phyloP scores from a whole-genome alignment of 2,329 filamentous ascomycete genomes.

The Aspergillus brasiliensis region DNA sequence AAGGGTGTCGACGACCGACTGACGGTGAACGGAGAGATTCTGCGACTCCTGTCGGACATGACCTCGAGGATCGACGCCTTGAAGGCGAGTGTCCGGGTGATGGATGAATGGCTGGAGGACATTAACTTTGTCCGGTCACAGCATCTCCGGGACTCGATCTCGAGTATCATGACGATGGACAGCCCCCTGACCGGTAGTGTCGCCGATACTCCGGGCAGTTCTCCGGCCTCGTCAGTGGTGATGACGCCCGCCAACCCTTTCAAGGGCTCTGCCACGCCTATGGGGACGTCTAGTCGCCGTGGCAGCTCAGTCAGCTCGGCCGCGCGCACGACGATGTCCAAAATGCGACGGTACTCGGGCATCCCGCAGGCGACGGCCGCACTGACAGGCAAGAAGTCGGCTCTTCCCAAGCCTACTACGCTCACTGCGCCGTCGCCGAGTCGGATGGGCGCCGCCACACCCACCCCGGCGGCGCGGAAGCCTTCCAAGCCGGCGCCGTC shows the following conservation, averaged over 20 bases:
- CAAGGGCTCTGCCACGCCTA: constrained; percentile 50
- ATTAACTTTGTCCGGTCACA: constrained; percentile 64
- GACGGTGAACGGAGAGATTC: constrained; percentile 93
- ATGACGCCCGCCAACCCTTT: constrained; percentile 55
- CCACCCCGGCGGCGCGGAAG: constrained; percentile 48
- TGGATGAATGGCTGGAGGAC: constrained; percentile 75
- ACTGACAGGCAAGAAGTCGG: constrained; percentile 38
- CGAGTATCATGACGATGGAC: constrained; percentile 85
- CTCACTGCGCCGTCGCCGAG: constrained; percentile 39
- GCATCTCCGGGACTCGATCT: constrained; percentile 87
- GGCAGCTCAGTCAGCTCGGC: constrained; percentile 48
- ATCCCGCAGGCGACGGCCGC: constrained; percentile 43
- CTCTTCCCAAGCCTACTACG: constrained; percentile 37
- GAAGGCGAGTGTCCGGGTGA: constrained; percentile 73
- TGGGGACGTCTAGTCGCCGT: constrained; percentile 49
- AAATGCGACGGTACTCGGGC: constrained; percentile 50
- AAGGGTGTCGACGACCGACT: constrained; percentile 94
- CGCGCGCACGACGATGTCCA: constrained; percentile 43
- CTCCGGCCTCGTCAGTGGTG: constrained; percentile 67
- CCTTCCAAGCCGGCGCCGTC: constrained; percentile 44
- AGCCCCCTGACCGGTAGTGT: constrained; percentile 70
- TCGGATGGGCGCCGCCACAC: constrained; percentile 53
- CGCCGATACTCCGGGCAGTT: constrained; percentile 71
- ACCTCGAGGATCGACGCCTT: constrained; percentile 77
- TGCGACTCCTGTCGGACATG: constrained; percentile 83